Conservation (phyloP, 805 yeast species). For the Maudiozyma turicensis region DNA sequence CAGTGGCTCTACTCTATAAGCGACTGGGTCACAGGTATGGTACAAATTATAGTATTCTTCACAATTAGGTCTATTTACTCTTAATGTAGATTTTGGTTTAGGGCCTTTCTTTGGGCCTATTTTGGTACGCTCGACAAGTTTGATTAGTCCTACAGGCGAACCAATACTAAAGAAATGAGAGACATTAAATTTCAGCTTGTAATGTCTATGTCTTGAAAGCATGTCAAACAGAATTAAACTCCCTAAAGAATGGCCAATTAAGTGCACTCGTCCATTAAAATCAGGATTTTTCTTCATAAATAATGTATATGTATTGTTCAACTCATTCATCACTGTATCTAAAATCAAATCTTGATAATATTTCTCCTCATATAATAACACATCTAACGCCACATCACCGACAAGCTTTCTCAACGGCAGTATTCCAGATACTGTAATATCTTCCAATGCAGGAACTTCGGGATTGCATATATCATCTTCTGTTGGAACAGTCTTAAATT, state of each 20-base stretch:
- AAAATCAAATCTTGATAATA: conserved; percentile 53
- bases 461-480: conserved; percentile 31
- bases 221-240: conserved; percentile 78
- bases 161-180: conserved; percentile 75
- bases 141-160: conserved; percentile 83
- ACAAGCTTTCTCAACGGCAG: conserved; percentile 65
- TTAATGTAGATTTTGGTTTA: neutral
- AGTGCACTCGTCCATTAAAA: conserved; percentile 71
- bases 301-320: conserved; percentile 51
- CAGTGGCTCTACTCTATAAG: conserved; percentile 82
- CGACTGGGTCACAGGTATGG: conserved; percentile 88
- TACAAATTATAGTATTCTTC: conserved; percentile 69
- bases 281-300: conserved; percentile 57
- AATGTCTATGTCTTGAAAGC: conserved; percentile 39
- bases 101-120: conserved; percentile 33
- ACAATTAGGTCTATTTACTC: conserved; percentile 38
- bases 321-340: conserved; percentile 47
- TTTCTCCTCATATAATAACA: conserved; percentile 71
- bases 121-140: conserved; percentile 55
- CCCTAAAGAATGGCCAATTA: conserved; percentile 89
- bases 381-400: conserved; percentile 82
- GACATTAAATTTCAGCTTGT: conserved; percentile 54
- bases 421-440: conserved; percentile 70
- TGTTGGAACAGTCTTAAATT: conserved; percentile 40
- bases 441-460: conserved; percentile 52